phyloP scores from a whole-genome alignment of 192 early-diverging fungal species.

The Gigaspora rosea region DNA sequence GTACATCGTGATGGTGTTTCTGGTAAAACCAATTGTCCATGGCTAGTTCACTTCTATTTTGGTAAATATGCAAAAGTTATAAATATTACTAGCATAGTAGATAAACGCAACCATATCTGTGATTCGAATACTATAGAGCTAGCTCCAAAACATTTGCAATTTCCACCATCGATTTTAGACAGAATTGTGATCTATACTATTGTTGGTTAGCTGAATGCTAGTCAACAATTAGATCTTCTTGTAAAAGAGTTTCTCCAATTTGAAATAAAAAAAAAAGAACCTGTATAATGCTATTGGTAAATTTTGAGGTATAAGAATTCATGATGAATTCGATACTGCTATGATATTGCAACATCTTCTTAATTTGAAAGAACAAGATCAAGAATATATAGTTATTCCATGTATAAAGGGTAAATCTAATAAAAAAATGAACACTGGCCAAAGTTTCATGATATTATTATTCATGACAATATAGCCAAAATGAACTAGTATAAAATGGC shows the following conservation, averaged over 20 bases:
- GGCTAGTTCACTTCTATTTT: not conserved
- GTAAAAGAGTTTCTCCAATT: not conserved
- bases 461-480: no score
- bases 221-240: not conserved
- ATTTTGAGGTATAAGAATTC: not conserved
- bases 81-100: not conserved
- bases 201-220: not conserved
- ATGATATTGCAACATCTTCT: not conserved
- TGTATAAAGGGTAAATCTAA: not conserved
- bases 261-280: not conserved
- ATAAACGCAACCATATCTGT: not conserved
- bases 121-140: not conserved
- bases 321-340: not conserved
- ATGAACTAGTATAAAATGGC: no score
- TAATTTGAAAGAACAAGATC: not conserved
- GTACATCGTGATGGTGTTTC: not conserved
- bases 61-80: not conserved
- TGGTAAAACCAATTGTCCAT: not conserved
- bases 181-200: not conserved
- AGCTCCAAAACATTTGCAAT: not conserved
- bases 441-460: no score
- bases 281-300: conserved; percentile 1
- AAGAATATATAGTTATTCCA: not conserved
- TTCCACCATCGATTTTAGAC: not conserved
- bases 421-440: no score